These are phyloP conservation scores for Rutstroemia sp. DNA, from an alignment of 2,329 filamentous ascomycete genomes.

Conservation along the genomic window DNA sequence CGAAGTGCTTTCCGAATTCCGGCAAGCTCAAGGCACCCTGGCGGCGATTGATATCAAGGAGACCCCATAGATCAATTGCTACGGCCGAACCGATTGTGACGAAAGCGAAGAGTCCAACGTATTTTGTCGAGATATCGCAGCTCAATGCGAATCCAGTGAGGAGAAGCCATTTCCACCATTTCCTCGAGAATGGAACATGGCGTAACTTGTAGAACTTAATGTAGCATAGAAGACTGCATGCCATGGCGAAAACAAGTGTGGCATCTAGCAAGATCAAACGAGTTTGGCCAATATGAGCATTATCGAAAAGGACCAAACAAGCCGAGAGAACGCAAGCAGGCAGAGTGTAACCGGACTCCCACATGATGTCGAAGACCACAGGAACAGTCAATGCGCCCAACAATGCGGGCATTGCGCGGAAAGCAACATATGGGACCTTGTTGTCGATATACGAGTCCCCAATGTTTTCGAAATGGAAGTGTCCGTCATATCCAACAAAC, in stretches of 20 bases:
- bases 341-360: conserved; percentile 96
- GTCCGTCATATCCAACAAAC: conserved; percentile 93
- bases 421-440: conserved; percentile 95
- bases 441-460: conserved; percentile 96
- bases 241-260: conserved; percentile 91
- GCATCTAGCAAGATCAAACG: conserved; percentile 91
- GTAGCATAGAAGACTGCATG: conserved; percentile 86
- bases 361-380: conserved; percentile 97
- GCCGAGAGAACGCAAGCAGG: conserved; percentile 85
- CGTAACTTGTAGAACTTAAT: conserved; percentile 96
- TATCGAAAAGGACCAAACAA: conserved; percentile 86
- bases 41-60: conserved; percentile 80
- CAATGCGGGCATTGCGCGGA: conserved; percentile 85
- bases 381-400: conserved; percentile 89
- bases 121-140: conserved; percentile 98
- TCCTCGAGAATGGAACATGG: conserved; percentile 80
- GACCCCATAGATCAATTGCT: conserved; percentile 87
- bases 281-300: conserved; percentile 95
- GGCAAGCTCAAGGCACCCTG: conserved; percentile 72
- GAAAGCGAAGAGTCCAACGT: conserved; percentile 94
- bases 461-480: conserved; percentile 98
- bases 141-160: conserved; percentile 90
- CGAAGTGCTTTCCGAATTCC: conserved; percentile 84
- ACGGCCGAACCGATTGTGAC: conserved; percentile 94
- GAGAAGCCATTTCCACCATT: conserved; percentile 99